Conservation (phyloP, 192 early-diverging fungal genomes). For the Mortierella claussenii region DNA sequence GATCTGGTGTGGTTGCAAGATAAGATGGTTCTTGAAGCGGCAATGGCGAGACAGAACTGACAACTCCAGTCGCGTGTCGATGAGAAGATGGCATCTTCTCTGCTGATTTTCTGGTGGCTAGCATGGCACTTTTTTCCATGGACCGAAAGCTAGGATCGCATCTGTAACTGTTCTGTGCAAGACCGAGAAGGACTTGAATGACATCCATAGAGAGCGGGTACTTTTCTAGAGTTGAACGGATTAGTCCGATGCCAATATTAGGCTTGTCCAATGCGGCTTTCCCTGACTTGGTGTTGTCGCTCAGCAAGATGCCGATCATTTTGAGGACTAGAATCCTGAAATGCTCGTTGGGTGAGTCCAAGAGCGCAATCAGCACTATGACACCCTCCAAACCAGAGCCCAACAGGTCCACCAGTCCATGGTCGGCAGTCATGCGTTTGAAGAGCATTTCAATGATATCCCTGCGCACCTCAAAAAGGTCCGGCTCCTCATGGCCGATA, state of each 20-base stretch:
- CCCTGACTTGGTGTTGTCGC: conserved; percentile 53
- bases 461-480: conserved; percentile 39
- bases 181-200: conserved; percentile 49
- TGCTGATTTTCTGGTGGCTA: conserved; percentile 4
- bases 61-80: not conserved
- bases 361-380: conserved; percentile 41
- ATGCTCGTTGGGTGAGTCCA: conserved; percentile 54
- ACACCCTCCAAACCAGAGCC: conserved; percentile 51
- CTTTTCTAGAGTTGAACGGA: conserved; percentile 38
- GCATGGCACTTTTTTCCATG: conserved; percentile 7
- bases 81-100: conserved; percentile 3
- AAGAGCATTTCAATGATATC: conserved; percentile 55
- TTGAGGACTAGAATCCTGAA: conserved; percentile 51
- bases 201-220: conserved; percentile 55
- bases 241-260: conserved; percentile 48
- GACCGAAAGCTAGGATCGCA: conserved; percentile 49
- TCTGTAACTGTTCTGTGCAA: conserved; percentile 51
- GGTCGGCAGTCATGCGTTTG: conserved; percentile 53
- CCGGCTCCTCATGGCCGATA: conserved; percentile 37
- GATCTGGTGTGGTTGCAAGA: not conserved
- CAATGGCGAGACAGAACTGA: conserved; percentile 2
- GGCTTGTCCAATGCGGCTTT: conserved; percentile 45
- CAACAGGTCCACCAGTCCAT: conserved; percentile 39
- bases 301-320: conserved; percentile 56
- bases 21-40: not conserved